Conservation (phyloP, 2,329 filamentous ascomycete species). For the Arthroderma sp. region DNA sequence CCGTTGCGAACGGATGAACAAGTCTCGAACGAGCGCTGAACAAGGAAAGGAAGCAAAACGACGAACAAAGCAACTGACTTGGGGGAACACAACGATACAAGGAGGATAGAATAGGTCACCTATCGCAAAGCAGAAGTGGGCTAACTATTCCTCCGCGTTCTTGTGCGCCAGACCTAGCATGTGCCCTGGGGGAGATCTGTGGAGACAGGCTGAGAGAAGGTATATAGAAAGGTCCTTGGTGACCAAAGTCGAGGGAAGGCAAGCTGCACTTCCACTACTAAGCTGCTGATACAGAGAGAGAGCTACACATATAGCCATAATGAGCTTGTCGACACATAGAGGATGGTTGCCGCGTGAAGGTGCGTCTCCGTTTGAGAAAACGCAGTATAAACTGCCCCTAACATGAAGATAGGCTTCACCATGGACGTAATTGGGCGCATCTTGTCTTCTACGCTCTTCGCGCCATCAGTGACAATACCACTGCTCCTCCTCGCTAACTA, state of each 20-base stretch:
- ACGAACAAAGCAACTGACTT: too few relatives aligned
- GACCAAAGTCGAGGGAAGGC: not conserved
- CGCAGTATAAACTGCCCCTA: too few relatives aligned
- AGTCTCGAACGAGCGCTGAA: too few relatives aligned
- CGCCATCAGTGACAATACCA: constrained; percentile 52
- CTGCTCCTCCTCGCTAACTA: constrained; percentile 51
- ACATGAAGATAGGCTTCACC: constrained; percentile 35
- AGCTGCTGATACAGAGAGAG: not conserved
- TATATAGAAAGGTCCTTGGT: not conserved
- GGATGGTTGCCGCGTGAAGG: constrained; percentile 26
- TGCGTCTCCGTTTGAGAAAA: constrained; percentile 10
- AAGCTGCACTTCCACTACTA: not conserved
- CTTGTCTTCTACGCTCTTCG: constrained; percentile 50
- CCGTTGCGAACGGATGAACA: too few relatives aligned
- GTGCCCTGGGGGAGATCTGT: not conserved
- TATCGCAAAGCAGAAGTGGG: not conserved
- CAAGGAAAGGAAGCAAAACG: too few relatives aligned
- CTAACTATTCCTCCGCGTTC: not conserved
- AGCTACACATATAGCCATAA: not conserved
- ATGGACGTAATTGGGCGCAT: constrained; percentile 48
- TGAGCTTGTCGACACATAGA: not conserved
- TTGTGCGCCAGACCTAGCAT: not conserved
- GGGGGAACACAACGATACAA: too few relatives aligned
- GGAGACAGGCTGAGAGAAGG: not conserved
- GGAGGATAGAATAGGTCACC: not conserved